Evolutionary conservation across 148 eudicot species (phyloP), one percentile per base, ranked within the genome.

Genomic region (Silene latifolia): DNA sequence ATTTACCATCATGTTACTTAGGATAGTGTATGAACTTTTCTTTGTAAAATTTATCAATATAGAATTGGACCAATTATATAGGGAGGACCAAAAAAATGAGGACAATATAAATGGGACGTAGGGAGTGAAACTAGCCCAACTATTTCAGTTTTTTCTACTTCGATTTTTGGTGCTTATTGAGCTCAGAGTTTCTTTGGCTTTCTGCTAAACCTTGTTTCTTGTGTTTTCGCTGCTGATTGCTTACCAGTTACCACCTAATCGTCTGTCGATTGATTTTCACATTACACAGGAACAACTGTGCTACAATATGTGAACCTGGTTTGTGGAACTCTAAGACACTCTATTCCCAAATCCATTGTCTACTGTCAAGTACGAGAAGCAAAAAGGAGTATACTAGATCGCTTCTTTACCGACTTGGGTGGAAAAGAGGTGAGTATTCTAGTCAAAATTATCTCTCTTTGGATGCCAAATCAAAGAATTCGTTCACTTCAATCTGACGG

Each of bases 341-440:
- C 97, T 56, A 90, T 95, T 73, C 99, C 99, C 0, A 95, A 95
- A 77, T 95, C 97, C 29, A 79, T 95, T 13, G 99, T 95, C 42
- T 92, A 95, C 77, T 92, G 99, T 76, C 99, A 95, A 89, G 99
- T 95, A 59, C 99, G 99, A 60, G 99, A 95, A 82, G 96, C 99
- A 57, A 95, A 95, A 74, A 90, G 96, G 72, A 84, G 92, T 83
- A 87, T 95, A 72, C 97, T 95, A 3, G 97, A 92, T 74, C 87
- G 82, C 85, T 95, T 95, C 90, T 90, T 92, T 75, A 80, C 96
- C 0, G 96, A 90, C 13, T 80, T 95, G 77, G 99, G 97, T 74
- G 83, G 81, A 67, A 95, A 90, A 81, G 99, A 95, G 93, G 97
- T 92, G 73, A 74, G 73, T 59, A 58, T 65, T 56, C 39, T 42